phyloP scores from a whole-genome alignment of 148 eudicot genomes.

The Vaccinium myrtillus region DNA sequence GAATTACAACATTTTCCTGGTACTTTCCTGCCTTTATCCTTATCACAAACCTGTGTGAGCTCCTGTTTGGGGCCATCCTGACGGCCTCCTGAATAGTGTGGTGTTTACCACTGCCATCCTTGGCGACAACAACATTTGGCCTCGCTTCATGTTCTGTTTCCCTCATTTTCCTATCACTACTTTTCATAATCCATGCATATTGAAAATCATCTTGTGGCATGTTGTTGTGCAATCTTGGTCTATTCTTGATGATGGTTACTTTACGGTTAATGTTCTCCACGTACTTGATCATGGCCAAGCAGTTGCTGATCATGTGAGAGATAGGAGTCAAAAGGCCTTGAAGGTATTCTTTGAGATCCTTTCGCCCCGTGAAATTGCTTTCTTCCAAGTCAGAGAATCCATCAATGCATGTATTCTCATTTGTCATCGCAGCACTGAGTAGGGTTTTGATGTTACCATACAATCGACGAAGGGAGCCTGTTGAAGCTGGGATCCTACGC shows the following conservation, averaged over 20 bases:
- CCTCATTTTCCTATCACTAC: not conserved
- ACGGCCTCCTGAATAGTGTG: constrained; percentile 43
- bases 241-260: constrained; percentile 2
- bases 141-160: not conserved
- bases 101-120: constrained; percentile 51
- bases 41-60: constrained; percentile 41
- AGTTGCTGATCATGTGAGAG: constrained; percentile 60
- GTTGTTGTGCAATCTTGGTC: constrained; percentile 10
- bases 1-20: constrained; percentile 50
- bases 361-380: constrained; percentile 5
- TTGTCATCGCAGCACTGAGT: constrained; percentile 76
- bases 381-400: constrained; percentile 51
- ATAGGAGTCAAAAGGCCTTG: constrained; percentile 47
- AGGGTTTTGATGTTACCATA: constrained; percentile 55
- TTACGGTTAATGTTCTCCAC: constrained; percentile 27
- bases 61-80: constrained; percentile 28
- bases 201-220: constrained; percentile 14
- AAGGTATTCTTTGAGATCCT: constrained; percentile 31
- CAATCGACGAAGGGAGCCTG: not conserved
- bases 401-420: constrained; percentile 64
- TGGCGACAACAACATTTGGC: constrained; percentile 37
- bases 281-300: constrained; percentile 52
- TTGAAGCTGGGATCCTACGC: not conserved
- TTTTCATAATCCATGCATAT: not conserved
- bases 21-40: constrained; percentile 52